phyloP scores from a whole-genome alignment of 768 basidiomycete species.

The Leucogyrophana mollusca region DNA sequence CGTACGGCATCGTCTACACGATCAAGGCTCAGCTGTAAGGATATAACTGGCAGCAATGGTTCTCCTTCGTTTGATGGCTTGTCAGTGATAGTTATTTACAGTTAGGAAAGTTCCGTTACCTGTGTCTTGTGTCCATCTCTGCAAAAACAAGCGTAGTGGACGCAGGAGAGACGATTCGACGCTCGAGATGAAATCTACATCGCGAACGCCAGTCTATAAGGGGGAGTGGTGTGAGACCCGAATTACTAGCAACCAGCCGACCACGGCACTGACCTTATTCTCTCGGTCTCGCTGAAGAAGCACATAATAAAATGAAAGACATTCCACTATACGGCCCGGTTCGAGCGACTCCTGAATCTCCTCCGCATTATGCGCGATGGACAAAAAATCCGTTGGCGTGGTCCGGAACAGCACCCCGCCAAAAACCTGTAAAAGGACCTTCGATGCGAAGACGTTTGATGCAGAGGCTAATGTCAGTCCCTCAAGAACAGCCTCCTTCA shows the following conservation, averaged over 20 bases:
- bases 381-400: constrained; percentile 53
- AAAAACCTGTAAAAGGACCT: constrained; percentile 53
- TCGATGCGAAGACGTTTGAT: constrained; percentile 50
- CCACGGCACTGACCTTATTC: constrained; percentile 46
- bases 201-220: constrained; percentile 51
- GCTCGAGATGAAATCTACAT: constrained; percentile 39
- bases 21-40: constrained; percentile 48
- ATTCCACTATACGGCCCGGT: constrained; percentile 60
- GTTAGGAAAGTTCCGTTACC: constrained; percentile 17
- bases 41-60: constrained; percentile 38
- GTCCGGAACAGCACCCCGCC: constrained; percentile 60
- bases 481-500: constrained; percentile 66
- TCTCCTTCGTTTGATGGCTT: constrained; percentile 14
- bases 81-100: neutral
- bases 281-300: constrained; percentile 54
- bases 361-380: constrained; percentile 30
- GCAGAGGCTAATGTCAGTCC: constrained; percentile 33
- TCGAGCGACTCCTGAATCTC: constrained; percentile 58
- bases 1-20: constrained; percentile 44
- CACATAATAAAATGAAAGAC: constrained; percentile 67
- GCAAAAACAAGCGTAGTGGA: constrained; percentile 41
- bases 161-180: constrained; percentile 44
- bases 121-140: constrained; percentile 30
- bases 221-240: neutral
- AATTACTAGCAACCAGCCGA: neutral